Evolutionary conservation across 2,329 filamentous ascomycete genomes (phyloP).

Genomic region (Colletotrichum sidae): DNA sequence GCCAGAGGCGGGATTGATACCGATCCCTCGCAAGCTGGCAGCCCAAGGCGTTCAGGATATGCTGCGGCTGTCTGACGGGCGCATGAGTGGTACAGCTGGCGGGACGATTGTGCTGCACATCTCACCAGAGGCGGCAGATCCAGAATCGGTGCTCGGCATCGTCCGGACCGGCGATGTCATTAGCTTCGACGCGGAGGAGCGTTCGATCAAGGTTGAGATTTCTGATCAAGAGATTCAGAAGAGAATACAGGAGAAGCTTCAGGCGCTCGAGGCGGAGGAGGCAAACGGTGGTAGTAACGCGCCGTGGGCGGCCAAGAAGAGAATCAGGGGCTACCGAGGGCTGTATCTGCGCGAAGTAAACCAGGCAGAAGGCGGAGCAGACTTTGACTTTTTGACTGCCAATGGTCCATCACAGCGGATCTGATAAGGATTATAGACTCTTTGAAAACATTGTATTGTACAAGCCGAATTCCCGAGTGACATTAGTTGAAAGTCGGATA

Average conservation of each 20-base stretch:
- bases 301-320: constrained; percentile 50
- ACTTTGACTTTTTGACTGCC: constrained; percentile 72
- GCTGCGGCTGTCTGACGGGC: constrained; percentile 85
- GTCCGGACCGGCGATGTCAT: constrained; percentile 82
- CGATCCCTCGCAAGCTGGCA: constrained; percentile 80
- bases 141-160: constrained; percentile 81
- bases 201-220: constrained; percentile 69
- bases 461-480: not conserved
- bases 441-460: not conserved
- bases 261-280: constrained; percentile 48
- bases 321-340: constrained; percentile 67
- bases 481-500: constrained; percentile 20
- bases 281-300: constrained; percentile 41
- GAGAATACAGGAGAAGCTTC: constrained; percentile 68
- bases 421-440: not conserved
- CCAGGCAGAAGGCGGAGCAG: constrained; percentile 68
- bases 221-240: constrained; percentile 75
- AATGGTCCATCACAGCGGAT: constrained; percentile 14
- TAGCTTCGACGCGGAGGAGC: constrained; percentile 79
- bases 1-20: constrained; percentile 80
- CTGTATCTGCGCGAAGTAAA: constrained; percentile 70
- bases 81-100: constrained; percentile 88
- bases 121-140: constrained; percentile 82
- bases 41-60: constrained; percentile 82
- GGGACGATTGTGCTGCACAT: constrained; percentile 93